These are phyloP conservation scores for Diversispora eburnea DNA, from an alignment of 192 early-diverging fungal species.

Conservation along the genomic window DNA sequence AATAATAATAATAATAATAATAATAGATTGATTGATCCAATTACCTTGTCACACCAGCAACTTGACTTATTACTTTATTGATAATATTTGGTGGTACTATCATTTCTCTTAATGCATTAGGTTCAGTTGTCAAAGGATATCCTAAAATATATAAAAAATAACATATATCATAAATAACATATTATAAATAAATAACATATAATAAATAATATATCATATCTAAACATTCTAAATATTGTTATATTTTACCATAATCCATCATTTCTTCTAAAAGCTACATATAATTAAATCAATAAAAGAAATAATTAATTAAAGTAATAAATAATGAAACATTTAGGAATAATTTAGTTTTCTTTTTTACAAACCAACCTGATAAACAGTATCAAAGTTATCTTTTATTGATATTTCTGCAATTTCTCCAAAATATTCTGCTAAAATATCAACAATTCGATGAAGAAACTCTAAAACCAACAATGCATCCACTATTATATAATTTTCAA, in stretches of 20 bases:
- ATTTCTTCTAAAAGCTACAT: constrained; percentile 86
- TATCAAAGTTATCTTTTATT: constrained; percentile 91
- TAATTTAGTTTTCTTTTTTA: neutral
- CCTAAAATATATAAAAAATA: constrained; percentile 29
- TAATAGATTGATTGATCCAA: neutral
- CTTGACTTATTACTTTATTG: constrained; percentile 80
- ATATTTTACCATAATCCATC: constrained; percentile 71
- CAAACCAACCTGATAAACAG: constrained; percentile 70
- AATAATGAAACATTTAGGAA: neutral
- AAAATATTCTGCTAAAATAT: constrained; percentile 81
- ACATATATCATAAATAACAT: neutral
- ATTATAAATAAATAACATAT: neutral
- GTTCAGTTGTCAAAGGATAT: constrained; percentile 83
- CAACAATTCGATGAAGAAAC: constrained; percentile 76
- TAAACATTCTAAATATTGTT: neutral
- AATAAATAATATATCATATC: neutral
- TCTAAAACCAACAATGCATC: constrained; percentile 81
- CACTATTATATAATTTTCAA: constrained; percentile 41
- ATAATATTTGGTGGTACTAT: constrained; percentile 86
- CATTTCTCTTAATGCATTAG: constrained; percentile 76
- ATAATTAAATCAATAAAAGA: constrained; percentile 5
- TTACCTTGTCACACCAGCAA: constrained; percentile 49
- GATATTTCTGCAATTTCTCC: constrained; percentile 74
- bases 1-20: neutral
- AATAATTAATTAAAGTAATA: neutral